Percentiles rank a stretch among this genome's conserved stretches.
These are phyloP conservation scores for Theobroma cacao DNA, from an alignment of 345 rosid species.

Conservation along the genomic window DNA sequence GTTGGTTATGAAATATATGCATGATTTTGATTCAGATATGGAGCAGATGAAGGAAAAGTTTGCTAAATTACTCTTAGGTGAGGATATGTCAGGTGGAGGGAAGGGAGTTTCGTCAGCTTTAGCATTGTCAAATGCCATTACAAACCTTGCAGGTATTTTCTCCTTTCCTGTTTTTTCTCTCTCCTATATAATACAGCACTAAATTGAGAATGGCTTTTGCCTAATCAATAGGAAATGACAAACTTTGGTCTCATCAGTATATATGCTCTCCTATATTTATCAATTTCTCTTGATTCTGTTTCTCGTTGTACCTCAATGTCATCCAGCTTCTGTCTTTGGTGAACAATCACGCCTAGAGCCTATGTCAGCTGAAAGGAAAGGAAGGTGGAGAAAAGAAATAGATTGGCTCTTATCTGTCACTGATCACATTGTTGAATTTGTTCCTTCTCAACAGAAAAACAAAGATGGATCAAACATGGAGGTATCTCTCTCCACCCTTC, in stretches of 20 bases:
- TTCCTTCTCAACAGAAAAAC: constrained; percentile 56
- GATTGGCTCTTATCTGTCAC: constrained; percentile 71
- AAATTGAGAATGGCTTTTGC: background rate
- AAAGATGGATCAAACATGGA: constrained; percentile 61
- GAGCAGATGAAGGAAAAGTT: constrained; percentile 68
- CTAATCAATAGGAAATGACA: background rate
- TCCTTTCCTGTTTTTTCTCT: background rate
- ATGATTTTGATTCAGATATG: constrained; percentile 36
- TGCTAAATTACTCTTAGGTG: constrained; percentile 62
- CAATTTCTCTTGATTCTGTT: background rate
- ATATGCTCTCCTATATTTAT: background rate
- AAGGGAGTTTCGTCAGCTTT: constrained; percentile 76
- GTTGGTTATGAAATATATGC: background rate
- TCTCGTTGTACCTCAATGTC: background rate
- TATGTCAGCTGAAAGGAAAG: constrained; percentile 54
- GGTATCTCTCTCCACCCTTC: constrained; percentile 25
- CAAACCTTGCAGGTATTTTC: constrained; percentile 38
- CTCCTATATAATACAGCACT: background rate
- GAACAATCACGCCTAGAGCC: constrained; percentile 57
- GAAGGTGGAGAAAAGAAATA: constrained; percentile 61
- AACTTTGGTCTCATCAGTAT: background rate
- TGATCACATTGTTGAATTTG: constrained; percentile 70
- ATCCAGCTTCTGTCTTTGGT: constrained; percentile 45
- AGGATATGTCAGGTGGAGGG: constrained; percentile 77
- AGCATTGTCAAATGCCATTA: constrained; percentile 58